These are phyloP conservation scores for Wickerhamomyces kurtzmanii DNA, from an alignment of 805 yeast species.

Conservation along the genomic window DNA sequence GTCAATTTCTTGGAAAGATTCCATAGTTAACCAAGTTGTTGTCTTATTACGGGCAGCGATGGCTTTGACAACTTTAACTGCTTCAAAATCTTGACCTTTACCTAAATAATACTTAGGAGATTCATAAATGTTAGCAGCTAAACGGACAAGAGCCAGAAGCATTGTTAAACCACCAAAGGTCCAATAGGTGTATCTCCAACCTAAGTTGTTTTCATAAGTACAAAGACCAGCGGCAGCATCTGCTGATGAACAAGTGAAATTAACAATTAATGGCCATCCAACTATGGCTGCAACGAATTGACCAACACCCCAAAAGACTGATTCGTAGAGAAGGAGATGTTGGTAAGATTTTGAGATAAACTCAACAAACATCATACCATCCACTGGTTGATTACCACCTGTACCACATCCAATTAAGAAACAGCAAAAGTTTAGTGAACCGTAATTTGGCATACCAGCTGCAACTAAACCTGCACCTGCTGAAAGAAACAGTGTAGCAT, in stretches of 20 bases:
- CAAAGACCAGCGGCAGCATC: too few relatives aligned
- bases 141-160: conserved; percentile 34
- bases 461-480: conserved; percentile 36
- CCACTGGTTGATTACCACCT: conserved; percentile 46
- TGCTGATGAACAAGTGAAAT: conserved; percentile 30
- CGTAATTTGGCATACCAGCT: conserved; percentile 36
- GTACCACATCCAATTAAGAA: too few relatives aligned
- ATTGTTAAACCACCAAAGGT: conserved; percentile 40
- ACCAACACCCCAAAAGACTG: conserved; percentile 50
- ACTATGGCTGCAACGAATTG: conserved; percentile 39
- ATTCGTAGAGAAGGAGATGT: conserved; percentile 37
- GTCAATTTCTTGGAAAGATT: conserved; percentile 35
- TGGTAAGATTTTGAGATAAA: conserved; percentile 39
- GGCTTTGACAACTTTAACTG: conserved; percentile 29
- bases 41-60: conserved; percentile 37
- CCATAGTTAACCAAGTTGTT: conserved; percentile 30
- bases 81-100: conserved; percentile 38
- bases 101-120: conserved; percentile 44
- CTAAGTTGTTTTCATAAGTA: conserved; percentile 35
- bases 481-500: conserved; percentile 31
- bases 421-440: conserved; percentile 31
- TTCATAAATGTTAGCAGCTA: conserved; percentile 35
- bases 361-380: conserved; percentile 40
- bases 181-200: conserved; percentile 51
- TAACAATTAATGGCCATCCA: conserved; percentile 44